phyloP scores from a whole-genome alignment of 257 asterid species.

The Plantago ovata region DNA sequence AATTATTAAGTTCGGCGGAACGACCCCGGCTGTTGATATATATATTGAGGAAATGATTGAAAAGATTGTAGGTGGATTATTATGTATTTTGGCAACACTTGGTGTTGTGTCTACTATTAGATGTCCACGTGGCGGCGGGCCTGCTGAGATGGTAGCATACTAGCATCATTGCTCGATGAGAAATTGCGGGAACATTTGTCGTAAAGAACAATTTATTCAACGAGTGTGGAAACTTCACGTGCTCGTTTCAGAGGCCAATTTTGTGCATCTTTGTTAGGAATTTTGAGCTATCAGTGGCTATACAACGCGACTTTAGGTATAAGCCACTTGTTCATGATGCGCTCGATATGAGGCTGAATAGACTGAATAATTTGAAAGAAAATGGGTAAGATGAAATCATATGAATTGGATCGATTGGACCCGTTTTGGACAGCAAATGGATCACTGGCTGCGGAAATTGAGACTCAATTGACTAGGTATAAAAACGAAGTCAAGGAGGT shows the following conservation, averaged over 20 bases:
- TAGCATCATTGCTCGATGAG: constrained; percentile 85
- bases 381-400: constrained; percentile 81
- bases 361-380: constrained; percentile 82
- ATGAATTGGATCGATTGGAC: constrained; percentile 68
- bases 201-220: constrained; percentile 81
- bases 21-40: constrained; percentile 94
- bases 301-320: constrained; percentile 95
- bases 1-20: constrained; percentile 83
- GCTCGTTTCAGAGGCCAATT: constrained; percentile 91
- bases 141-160: constrained; percentile 99
- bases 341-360: constrained; percentile 87
- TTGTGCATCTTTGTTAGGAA: constrained; percentile 88
- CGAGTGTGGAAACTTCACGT: constrained; percentile 70
- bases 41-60: constrained; percentile 84
- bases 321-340: constrained; percentile 94
- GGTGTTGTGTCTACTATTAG: constrained; percentile 89
- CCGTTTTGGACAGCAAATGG: constrained; percentile 90
- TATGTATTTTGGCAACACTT: constrained; percentile 95
- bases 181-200: constrained; percentile 83
- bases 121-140: constrained; percentile 97
- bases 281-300: constrained; percentile 83
- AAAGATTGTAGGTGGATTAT: constrained; percentile 74
- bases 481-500: constrained; percentile 93
- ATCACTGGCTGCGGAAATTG: constrained; percentile 78
- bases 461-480: constrained; percentile 73